These are phyloP conservation scores for Coprinopsis sp. DNA, from an alignment of 768 basidiomycete genomes.

Conservation along the genomic window DNA sequence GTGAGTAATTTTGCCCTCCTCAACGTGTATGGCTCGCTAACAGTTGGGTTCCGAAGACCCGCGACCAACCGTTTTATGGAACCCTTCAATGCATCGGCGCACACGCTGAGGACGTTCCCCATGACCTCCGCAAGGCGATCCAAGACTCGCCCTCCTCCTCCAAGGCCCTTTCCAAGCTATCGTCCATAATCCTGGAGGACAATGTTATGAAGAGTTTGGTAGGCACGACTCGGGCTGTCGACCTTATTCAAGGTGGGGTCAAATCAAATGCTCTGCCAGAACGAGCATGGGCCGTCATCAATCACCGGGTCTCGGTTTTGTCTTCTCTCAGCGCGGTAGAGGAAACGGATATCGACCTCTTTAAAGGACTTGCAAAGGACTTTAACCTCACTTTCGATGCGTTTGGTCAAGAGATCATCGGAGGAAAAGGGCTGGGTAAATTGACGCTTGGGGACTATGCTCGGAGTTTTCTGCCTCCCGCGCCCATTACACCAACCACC, in stretches of 20 bases:
- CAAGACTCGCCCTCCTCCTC: constrained; percentile 44
- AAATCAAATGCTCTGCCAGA: constrained; percentile 83
- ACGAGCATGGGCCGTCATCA: constrained; percentile 60
- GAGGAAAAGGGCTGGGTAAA: constrained; percentile 34
- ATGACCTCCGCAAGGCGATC: constrained; percentile 43
- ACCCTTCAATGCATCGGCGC: constrained; percentile 63
- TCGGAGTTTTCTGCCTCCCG: constrained; percentile 53
- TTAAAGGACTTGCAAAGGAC: constrained; percentile 41
- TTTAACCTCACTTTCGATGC: constrained; percentile 58
- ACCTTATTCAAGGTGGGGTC: constrained; percentile 62
- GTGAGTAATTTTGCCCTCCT: constrained; percentile 27
- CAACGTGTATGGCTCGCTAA: neutral
- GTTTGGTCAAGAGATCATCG: constrained; percentile 40
- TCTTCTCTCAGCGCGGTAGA: constrained; percentile 46
- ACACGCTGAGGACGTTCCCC: constrained; percentile 52
- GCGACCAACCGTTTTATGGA: constrained; percentile 53
- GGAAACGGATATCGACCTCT: constrained; percentile 39
- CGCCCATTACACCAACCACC: constrained; percentile 52
- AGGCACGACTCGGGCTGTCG: constrained; percentile 75
- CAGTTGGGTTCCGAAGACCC: constrained; percentile 30
- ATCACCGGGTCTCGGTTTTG: constrained; percentile 64
- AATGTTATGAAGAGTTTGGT: constrained; percentile 40
- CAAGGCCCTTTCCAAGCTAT: constrained; percentile 46
- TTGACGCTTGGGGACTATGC: constrained; percentile 50
- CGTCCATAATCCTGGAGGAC: constrained; percentile 40